Percentiles rank a stretch among this genome's conserved stretches.
Conservation (phyloP, 345 rosid species). For the Barbarea vulgaris region DNA sequence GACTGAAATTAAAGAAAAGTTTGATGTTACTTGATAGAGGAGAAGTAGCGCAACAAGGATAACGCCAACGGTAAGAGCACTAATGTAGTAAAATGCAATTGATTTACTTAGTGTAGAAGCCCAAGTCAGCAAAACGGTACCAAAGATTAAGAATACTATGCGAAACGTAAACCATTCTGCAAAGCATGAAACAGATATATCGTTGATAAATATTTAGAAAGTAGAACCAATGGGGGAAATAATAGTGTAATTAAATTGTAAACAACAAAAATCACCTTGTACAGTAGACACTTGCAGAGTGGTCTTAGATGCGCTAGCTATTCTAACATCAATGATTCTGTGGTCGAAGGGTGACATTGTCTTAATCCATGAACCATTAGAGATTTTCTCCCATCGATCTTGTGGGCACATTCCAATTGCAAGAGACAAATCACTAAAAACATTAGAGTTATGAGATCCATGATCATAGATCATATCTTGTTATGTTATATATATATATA, state of each 20-base stretch:
- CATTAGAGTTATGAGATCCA: background rate
- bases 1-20: background rate
- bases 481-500: too few species aligned
- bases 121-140: constrained; percentile 51
- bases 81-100: constrained; percentile 61
- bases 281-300: constrained; percentile 57
- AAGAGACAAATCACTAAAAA: constrained; percentile 57
- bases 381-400: constrained; percentile 67
- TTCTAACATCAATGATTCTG: constrained; percentile 63
- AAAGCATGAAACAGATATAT: too few species aligned
- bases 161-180: constrained; percentile 63
- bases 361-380: constrained; percentile 65
- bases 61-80: constrained; percentile 67
- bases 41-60: constrained; percentile 66
- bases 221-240: background rate
- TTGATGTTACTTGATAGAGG: constrained; percentile 63
- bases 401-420: constrained; percentile 70
- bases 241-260: background rate
- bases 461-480: background rate
- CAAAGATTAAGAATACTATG: constrained; percentile 49
- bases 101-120: constrained; percentile 73
- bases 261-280: constrained; percentile 48
- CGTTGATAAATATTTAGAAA: background rate
- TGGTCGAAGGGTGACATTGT: constrained; percentile 75
- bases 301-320: constrained; percentile 43